Conservation (phyloP, 2,329 filamentous ascomycete genomes). For the Chrysoporthe puriensis region DNA sequence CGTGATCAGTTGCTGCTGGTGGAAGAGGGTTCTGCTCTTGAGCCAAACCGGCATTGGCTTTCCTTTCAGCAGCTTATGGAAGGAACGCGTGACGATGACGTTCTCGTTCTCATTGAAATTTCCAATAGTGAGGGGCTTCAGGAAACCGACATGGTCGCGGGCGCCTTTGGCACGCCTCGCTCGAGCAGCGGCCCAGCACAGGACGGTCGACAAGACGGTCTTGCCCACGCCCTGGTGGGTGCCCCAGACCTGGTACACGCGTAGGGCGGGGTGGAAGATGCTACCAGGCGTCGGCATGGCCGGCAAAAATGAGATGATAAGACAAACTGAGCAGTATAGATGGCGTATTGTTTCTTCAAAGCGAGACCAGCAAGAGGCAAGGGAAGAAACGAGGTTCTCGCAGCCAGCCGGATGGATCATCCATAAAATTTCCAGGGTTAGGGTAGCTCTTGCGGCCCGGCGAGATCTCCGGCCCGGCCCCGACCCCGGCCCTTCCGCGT, state of each 20-base stretch:
- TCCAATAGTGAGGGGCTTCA: constrained; percentile 85
- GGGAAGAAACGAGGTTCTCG: too few species aligned
- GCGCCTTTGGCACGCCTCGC: constrained; percentile 33
- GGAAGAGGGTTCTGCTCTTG: constrained; percentile 70
- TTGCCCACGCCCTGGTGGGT: constrained; percentile 87
- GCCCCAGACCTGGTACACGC: constrained; percentile 76
- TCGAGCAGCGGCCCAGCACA: constrained; percentile 64
- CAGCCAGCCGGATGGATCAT: too few species aligned
- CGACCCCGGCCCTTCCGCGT: not conserved
- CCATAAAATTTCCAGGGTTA: constrained; percentile 8
- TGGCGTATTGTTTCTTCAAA: not conserved
- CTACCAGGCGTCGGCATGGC: constrained; percentile 56
- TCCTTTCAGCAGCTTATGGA: not conserved
- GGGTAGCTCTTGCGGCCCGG: constrained; percentile 17
- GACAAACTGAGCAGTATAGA: not conserved
- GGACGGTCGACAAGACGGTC: constrained; percentile 75
- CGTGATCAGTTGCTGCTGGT: constrained; percentile 56
- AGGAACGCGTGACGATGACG: not conserved
- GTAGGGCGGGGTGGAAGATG: constrained; percentile 69
- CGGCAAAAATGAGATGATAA: not conserved
- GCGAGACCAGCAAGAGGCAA: not conserved
- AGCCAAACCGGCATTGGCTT: not conserved
- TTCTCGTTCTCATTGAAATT: constrained; percentile 67
- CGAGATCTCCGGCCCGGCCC: constrained; percentile 28
- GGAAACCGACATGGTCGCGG: constrained; percentile 59